Evolutionary conservation across 2,329 filamentous ascomycete species (phyloP).

Genomic region (Alternaria sp.): DNA sequence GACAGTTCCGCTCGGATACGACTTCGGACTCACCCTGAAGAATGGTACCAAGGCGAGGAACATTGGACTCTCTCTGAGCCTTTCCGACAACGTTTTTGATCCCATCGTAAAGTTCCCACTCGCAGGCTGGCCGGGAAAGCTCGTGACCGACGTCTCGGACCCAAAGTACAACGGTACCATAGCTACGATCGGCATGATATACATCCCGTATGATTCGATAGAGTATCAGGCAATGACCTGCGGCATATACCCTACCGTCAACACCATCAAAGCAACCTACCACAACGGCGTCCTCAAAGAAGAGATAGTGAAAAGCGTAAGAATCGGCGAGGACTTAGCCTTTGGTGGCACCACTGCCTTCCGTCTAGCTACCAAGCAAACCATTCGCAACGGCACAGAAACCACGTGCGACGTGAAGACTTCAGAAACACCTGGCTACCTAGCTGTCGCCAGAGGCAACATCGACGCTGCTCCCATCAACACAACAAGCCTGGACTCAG

Average conservation of each 20-base stretch:
- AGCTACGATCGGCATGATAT: background rate
- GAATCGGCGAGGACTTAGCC: background rate
- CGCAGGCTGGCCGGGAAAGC: background rate
- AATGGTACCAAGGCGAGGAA: background rate
- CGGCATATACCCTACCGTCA: conserved; percentile 4
- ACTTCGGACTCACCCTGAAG: background rate
- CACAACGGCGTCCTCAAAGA: conserved; percentile 3
- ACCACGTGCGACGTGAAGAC: background rate
- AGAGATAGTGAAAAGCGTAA: background rate
- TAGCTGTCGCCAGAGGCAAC: background rate
- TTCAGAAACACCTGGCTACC: background rate
- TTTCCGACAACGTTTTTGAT: background rate
- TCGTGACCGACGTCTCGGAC: background rate
- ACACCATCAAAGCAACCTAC: conserved; percentile 6
- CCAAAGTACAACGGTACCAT: background rate
- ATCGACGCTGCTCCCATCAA: background rate
- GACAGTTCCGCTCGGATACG: background rate
- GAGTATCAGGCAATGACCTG: conserved; percentile 1
- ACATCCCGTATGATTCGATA: background rate
- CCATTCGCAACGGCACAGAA: background rate
- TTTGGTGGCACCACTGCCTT: background rate
- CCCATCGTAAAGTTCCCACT: background rate
- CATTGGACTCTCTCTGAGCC: background rate
- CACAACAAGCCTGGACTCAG: background rate
- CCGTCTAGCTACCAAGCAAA: background rate